Evolutionary conservation across 2,329 filamentous ascomycete species (phyloP), one percentile per base, ranked within the genome.

Genomic region (Colletotrichum sp.): DNA sequence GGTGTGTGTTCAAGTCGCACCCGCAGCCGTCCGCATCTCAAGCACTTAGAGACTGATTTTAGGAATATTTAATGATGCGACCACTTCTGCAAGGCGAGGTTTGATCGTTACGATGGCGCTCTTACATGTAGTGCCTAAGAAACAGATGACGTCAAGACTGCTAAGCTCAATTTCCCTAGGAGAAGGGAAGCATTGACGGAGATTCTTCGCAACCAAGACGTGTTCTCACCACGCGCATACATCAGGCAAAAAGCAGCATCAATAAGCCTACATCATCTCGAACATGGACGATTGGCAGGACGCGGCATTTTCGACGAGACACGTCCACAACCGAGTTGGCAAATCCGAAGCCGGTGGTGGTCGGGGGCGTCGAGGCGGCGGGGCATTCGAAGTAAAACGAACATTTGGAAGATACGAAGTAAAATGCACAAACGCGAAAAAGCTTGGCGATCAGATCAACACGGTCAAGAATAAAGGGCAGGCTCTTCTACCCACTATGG

Each of bases 261-360:
- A 34, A 28, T 4, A 28, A 34, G 28, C 0, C 7, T 34, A 13
- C 4, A 61, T 30, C 10, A 59, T 32, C 6, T n/a, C 1, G 21
- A 36, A 4, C 5, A 76, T 76, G 74, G 48, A 65, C 13, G 74
- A 76, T 15, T 76, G 74, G 74, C 70, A 76, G 67, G 74, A 76
- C 10, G 28, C 74, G n/a, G 74, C 59, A 6, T 69, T 76, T 15
- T 60, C 57, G 10, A 21, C 70, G 4, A 43, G 74, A 32, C 74
- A 76, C 18, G 28, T 76, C 10, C 74, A 76, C 21, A 76, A 74
- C 24, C 59, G 70, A 16, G 59, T 71, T 4, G 28, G 48, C 32
- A 74, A 59, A 18, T 76, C 70, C 3, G 65, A 32, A 5, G 24
- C 26, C 7, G 63, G 32, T 0, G 63, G 48, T 7, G 18, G 28